Percentiles rank a stretch among this genome's conserved stretches.
Conservation (phyloP, 345 rosid species). For the Brassica incana region DNA sequence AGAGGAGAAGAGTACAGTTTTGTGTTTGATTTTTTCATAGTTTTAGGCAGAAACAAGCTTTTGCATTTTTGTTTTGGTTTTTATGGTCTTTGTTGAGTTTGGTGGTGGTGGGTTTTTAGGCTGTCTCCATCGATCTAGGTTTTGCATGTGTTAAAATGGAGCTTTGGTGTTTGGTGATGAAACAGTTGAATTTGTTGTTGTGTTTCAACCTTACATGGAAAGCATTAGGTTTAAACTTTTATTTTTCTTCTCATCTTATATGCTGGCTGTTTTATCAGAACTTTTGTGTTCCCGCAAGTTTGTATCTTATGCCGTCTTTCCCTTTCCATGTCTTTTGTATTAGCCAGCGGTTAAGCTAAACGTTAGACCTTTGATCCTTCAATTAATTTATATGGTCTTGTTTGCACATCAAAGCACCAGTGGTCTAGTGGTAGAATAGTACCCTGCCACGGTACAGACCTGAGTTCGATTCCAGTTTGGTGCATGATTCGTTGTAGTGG, state of each 20-base stretch:
- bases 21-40: slow-evolving; percentile 33
- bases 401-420: slow-evolving; percentile 47
- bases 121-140: slow-evolving; percentile 5
- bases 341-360: background rate
- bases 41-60: slow-evolving; percentile 16
- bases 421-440: slow-evolving; percentile 90
- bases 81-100: slow-evolving; percentile 12
- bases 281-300: background rate
- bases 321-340: background rate
- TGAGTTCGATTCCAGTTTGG: slow-evolving; percentile 49
- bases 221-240: background rate
- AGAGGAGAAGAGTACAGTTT: slow-evolving; percentile 25
- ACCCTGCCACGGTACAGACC: slow-evolving; percentile 80
- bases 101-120: background rate
- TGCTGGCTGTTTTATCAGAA: background rate
- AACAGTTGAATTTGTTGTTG: slow-evolving; percentile 13
- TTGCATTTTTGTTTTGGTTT: background rate
- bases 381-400: background rate
- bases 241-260: background rate
- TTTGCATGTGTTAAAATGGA: slow-evolving; percentile 4
- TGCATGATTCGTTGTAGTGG: background rate
- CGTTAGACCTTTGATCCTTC: background rate
- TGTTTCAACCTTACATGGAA: slow-evolving; percentile 14
- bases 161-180: slow-evolving; percentile 14
- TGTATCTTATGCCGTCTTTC: background rate